Conservation (phyloP, 768 basidiomycete species). For the Lentinus tigrinus region DNA sequence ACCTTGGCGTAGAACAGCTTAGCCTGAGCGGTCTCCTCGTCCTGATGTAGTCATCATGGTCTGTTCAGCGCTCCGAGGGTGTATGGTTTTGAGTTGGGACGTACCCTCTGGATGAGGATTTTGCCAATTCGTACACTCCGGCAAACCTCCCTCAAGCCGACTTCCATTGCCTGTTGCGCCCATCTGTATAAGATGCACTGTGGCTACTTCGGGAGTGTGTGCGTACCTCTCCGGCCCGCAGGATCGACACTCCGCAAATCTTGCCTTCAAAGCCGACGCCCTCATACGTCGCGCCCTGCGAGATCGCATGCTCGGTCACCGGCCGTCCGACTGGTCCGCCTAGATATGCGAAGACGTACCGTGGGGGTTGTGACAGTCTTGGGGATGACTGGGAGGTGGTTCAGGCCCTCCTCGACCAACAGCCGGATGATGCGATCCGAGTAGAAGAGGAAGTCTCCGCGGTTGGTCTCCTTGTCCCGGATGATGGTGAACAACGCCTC, state of each 20-base stretch:
- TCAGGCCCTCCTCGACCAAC: constrained; percentile 83
- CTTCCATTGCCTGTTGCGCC: constrained; percentile 85
- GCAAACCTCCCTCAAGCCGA: constrained; percentile 93
- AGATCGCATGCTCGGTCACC: not conserved
- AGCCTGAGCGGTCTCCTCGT: constrained; percentile 90
- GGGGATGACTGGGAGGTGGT: constrained; percentile 78
- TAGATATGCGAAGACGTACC: constrained; percentile 34
- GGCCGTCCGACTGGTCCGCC: not conserved
- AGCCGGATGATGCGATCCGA: constrained; percentile 87
- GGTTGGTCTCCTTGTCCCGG: constrained; percentile 78
- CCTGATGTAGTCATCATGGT: constrained; percentile 46
- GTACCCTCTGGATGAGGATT: constrained; percentile 93
- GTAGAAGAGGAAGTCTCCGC: constrained; percentile 97
- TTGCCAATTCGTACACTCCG: constrained; percentile 94
- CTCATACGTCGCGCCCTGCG: constrained; percentile 75
- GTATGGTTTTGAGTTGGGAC: constrained; percentile 17
- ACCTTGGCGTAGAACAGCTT: constrained; percentile 93
- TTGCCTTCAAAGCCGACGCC: constrained; percentile 96
- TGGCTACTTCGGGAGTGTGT: not conserved
- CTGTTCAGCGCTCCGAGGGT: not conserved
- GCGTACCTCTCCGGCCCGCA: constrained; percentile 86
- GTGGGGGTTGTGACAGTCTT: constrained; percentile 83
- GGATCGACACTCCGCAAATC: constrained; percentile 94
- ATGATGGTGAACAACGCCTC: constrained; percentile 96
- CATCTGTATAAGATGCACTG: not conserved